phyloP scores from a whole-genome alignment of 768 basidiomycete genomes.

The Gyrodon lividus region DNA sequence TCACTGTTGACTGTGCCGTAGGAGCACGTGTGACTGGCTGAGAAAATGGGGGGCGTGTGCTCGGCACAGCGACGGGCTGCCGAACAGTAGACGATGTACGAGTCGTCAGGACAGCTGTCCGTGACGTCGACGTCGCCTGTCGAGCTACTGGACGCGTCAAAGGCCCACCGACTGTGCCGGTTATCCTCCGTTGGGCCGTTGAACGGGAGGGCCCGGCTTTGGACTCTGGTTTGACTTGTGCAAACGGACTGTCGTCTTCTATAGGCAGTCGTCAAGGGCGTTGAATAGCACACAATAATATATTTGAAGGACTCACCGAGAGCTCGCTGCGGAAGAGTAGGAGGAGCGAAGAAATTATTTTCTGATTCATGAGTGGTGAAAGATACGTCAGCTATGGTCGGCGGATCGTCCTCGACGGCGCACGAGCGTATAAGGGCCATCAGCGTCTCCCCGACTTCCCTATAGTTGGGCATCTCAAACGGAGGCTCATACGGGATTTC shows the following conservation, averaged over 20 bases:
- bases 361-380: conserved; percentile 23
- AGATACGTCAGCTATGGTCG: conserved; percentile 11
- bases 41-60: conserved; percentile 14
- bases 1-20: conserved; percentile 20
- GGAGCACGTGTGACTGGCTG: conserved; percentile 25
- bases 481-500: conserved; percentile 44
- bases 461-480: conserved; percentile 52
- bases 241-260: conserved; percentile 33
- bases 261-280: not conserved
- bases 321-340: conserved; percentile 18
- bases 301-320: conserved; percentile 20
- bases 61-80: conserved; percentile 8
- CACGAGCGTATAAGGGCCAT: conserved; percentile 37
- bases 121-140: conserved; percentile 2
- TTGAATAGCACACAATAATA: not conserved
- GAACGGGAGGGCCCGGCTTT: conserved; percentile 1
- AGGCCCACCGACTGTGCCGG: not conserved
- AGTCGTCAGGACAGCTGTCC: not conserved
- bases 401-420: conserved; percentile 33
- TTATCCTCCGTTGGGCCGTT: not conserved
- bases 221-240: conserved; percentile 8
- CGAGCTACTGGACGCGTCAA: conserved; percentile 9
- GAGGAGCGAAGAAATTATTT: conserved; percentile 19
- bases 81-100: conserved; percentile 12
- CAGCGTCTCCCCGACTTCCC: conserved; percentile 37